Percentiles rank a stretch among this genome's conserved stretches.
These are phyloP conservation scores for Pyronema omphalodes DNA, from an alignment of 495 filamentous ascomycete species.

Conservation along the genomic window DNA sequence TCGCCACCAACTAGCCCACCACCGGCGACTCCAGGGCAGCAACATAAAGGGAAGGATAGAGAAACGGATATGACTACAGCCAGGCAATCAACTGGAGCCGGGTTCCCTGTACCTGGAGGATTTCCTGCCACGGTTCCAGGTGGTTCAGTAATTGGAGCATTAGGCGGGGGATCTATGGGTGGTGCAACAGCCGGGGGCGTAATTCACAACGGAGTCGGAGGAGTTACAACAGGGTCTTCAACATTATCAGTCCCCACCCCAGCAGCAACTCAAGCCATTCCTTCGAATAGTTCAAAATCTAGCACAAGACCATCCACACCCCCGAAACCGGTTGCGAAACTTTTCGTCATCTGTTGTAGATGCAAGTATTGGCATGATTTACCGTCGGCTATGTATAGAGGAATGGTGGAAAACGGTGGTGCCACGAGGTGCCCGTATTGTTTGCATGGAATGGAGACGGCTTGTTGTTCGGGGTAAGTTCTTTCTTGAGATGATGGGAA, in stretches of 20 bases:
- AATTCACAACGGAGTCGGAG: neutral
- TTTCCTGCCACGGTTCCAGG: too few relatives aligned
- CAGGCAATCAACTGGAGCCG: too few relatives aligned
- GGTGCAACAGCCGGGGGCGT: neutral
- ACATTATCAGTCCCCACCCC: neutral
- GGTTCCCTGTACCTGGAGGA: too few relatives aligned
- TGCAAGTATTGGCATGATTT: constrained; percentile 72
- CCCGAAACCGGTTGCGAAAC: constrained; percentile 43
- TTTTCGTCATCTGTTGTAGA: constrained; percentile 64
- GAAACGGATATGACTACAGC: constrained; percentile 1
- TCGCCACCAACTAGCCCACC: neutral
- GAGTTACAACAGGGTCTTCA: neutral
- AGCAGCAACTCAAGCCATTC: neutral
- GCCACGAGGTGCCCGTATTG: constrained; percentile 61
- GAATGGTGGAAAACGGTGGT: constrained; percentile 42
- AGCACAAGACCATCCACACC: constrained; percentile 13
- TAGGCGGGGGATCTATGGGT: too few relatives aligned
- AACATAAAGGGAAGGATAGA: constrained; percentile 1
- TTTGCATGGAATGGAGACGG: constrained; percentile 49
- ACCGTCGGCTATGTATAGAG: constrained; percentile 55
- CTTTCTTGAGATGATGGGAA: too few relatives aligned
- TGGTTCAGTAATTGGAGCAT: too few relatives aligned
- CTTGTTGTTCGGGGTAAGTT: constrained; percentile 55
- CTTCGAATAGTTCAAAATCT: neutral
- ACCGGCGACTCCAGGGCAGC: neutral